These are phyloP conservation scores for Aspergillus sp. DNA, from an alignment of 2,329 filamentous ascomycete species.

Conservation along the genomic window DNA sequence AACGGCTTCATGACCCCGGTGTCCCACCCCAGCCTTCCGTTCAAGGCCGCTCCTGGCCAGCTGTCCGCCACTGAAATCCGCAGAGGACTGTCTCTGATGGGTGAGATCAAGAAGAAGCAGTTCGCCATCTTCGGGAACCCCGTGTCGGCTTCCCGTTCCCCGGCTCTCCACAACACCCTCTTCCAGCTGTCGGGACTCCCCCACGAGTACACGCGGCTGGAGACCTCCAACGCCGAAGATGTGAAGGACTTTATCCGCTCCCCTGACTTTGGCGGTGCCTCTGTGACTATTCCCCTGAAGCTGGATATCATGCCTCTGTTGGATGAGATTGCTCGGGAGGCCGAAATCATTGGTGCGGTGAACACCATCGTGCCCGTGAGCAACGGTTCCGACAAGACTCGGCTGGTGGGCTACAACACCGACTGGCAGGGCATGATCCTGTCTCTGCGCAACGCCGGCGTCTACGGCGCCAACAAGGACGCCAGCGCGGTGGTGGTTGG, in stretches of 20 bases:
- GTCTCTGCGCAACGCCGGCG: constrained; percentile 68
- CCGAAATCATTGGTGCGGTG: constrained; percentile 80
- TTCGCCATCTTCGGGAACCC: constrained; percentile 90
- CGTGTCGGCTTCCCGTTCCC: constrained; percentile 77
- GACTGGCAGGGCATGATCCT: constrained; percentile 92
- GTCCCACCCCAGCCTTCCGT: constrained; percentile 81
- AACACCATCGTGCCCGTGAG: constrained; percentile 79
- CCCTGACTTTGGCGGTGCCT: constrained; percentile 82
- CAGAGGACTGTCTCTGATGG: constrained; percentile 71
- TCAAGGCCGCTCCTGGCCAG: constrained; percentile 91
- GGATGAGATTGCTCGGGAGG: constrained; percentile 76
- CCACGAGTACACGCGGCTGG: constrained; percentile 72
- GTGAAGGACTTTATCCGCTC: constrained; percentile 65
- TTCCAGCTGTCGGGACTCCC: constrained; percentile 77
- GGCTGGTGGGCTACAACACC: constrained; percentile 83
- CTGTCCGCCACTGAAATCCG: constrained; percentile 88
- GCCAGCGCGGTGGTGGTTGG: constrained; percentile 76
- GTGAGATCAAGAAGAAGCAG: constrained; percentile 69
- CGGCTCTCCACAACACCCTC: constrained; percentile 82
- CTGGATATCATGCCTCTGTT: constrained; percentile 78
- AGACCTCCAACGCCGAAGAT: constrained; percentile 65
- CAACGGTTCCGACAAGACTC: constrained; percentile 44
- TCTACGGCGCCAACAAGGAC: constrained; percentile 43
- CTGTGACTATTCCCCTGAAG: constrained; percentile 94
- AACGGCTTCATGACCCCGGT: constrained; percentile 95